Base-by-base conservation (phyloP, 352 stramenopile genomes). In the Globisporangium spiculum region DNA sequence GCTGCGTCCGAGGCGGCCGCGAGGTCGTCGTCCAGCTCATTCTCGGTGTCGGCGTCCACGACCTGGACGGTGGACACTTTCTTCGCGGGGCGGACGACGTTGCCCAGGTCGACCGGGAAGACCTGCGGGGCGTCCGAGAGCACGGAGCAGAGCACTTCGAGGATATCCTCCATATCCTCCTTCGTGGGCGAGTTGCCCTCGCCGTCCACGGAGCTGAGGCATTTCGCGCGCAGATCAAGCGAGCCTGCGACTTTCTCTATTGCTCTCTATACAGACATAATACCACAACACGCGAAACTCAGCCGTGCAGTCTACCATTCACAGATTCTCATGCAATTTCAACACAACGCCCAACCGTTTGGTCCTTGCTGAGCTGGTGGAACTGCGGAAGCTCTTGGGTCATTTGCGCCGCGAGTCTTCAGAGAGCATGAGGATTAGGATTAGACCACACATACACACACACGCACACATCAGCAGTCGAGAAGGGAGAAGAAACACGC, bases 111-210 rank as follows among this genome's bases (percentile, higher is more conserved):
- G 14, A 58, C 22, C 5, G 79, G 79, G 44, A 86, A 84, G 52
- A 86, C 75, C 60, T 81, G 69, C 12, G 79, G 79, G 34, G 72
- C 63, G 53, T 79, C 71, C 24, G 73, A 80, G 24, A 83, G 66
- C 8, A 77, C 75, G 12, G 66, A 68, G 20, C 73, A 67, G 59
- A 86, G 74, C 55, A 79, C 79, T 46, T 86, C 70, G 14, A 89
- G 69, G 5, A 89, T 75, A 9, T 81, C 74, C 32, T 87, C 75
- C 79, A 90, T 90, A 65, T 91, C 82, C n/a, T 89, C 82, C 54
- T 88, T 88, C 18, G 80, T 86, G 8, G 82, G 84, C 7, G 79
- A 65, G 24, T 69, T 74, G n/a, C 66, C 71, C 55, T 89, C 73
- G 32, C 68, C 84, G 54, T 90, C 80, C 4, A 92, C 77, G 0